Evolutionary conservation across 768 basidiomycete species (phyloP).

Genomic region (Termitomyces heimii): DNA sequence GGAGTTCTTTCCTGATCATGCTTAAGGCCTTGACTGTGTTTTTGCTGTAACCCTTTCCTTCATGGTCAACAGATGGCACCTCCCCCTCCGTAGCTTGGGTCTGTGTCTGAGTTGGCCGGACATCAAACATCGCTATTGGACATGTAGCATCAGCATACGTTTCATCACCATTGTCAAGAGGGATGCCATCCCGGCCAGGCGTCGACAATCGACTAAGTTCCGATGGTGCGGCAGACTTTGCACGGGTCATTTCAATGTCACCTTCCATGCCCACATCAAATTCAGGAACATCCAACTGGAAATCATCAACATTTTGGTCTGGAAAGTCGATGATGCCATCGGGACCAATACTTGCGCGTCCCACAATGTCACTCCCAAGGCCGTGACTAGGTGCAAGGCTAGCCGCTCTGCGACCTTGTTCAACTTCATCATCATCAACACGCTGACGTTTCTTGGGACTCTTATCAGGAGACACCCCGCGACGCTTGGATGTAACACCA

Average conservation of each 20-base stretch:
- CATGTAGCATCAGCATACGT: slow-evolving; percentile 66
- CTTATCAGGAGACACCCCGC: slow-evolving; percentile 51
- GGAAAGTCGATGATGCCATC: slow-evolving; percentile 58
- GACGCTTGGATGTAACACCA: slow-evolving; percentile 49
- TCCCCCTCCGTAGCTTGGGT: slow-evolving; percentile 38
- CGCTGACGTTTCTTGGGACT: slow-evolving; percentile 57
- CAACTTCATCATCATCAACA: slow-evolving; percentile 58
- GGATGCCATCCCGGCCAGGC: slow-evolving; percentile 47
- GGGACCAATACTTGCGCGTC: slow-evolving; percentile 48
- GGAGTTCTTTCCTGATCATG: slow-evolving; percentile 68
- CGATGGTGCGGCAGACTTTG: slow-evolving; percentile 47
- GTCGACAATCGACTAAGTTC: slow-evolving; percentile 63
- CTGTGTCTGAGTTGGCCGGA: slow-evolving; percentile 44
- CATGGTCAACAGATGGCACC: slow-evolving; percentile 35
- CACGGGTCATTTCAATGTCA: slow-evolving; percentile 31
- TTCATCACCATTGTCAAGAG: slow-evolving; percentile 55
- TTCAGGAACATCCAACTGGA: slow-evolving; percentile 64
- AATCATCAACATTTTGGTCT: slow-evolving; percentile 57
- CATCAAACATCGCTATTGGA: slow-evolving; percentile 79
- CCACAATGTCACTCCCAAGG: slow-evolving; percentile 51
- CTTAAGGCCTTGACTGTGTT: slow-evolving; percentile 84
- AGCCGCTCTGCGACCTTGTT: slow-evolving; percentile 62
- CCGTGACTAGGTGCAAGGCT: slow-evolving; percentile 58
- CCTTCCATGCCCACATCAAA: slow-evolving; percentile 32
- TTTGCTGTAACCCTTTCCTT: slow-evolving; percentile 77